phyloP scores from a whole-genome alignment of 1,139 yeast species.

The Meyerozyma elateridarum region DNA sequence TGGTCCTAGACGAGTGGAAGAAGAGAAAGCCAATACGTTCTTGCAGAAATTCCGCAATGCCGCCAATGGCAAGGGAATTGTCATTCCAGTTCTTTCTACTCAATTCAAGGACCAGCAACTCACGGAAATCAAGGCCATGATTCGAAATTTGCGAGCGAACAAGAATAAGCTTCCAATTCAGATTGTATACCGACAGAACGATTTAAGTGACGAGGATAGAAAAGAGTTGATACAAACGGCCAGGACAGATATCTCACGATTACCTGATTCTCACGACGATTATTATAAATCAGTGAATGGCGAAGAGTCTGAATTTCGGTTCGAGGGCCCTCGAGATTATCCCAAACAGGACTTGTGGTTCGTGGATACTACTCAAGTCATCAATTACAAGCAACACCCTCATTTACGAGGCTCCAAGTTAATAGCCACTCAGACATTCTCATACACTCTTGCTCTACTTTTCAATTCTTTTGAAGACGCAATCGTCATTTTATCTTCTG shows the following conservation, averaged over 20 bases:
- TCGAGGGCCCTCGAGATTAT: slow-evolving; percentile 10
- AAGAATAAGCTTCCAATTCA: slow-evolving; percentile 29
- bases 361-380: slow-evolving; percentile 19
- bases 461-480: slow-evolving; percentile 32
- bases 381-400: slow-evolving; percentile 14
- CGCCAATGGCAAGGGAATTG: slow-evolving; percentile 31
- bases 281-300: slow-evolving; percentile 6
- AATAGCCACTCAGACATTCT: slow-evolving; percentile 17
- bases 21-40: slow-evolving; percentile 11
- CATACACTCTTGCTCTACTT: slow-evolving; percentile 20
- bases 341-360: slow-evolving; percentile 28
- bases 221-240: slow-evolving; percentile 18
- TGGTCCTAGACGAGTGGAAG: slow-evolving; percentile 6
- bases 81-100: slow-evolving; percentile 25
- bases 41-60: slow-evolving; percentile 11
- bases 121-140: slow-evolving; percentile 18
- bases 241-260: slow-evolving; percentile 12
- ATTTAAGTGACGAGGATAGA: slow-evolving; percentile 17
- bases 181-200: slow-evolving; percentile 16
- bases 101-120: slow-evolving; percentile 16
- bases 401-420: slow-evolving; percentile 10
- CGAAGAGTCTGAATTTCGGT: slow-evolving; percentile 4
- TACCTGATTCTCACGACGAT: slow-evolving; percentile 10
- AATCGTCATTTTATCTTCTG: slow-evolving; percentile 15
- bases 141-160: slow-evolving; percentile 24